Evolutionary conservation across 148 eudicot species (phyloP).

Genomic region (Rhododendron henanense): DNA sequence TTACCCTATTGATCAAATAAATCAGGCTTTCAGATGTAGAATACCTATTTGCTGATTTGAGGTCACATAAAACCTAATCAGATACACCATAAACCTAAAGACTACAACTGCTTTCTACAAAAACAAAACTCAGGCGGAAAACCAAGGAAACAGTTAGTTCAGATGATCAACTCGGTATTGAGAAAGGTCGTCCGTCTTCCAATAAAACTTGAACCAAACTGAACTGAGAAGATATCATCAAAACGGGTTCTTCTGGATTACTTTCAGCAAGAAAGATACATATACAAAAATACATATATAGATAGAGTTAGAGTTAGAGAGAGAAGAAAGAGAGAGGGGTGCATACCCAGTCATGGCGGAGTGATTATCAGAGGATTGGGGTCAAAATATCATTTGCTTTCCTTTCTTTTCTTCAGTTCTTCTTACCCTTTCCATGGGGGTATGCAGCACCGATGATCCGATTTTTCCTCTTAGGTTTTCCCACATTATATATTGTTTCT

Average conservation of each 20-base stretch:
- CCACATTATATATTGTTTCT: not conserved
- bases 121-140: not conserved
- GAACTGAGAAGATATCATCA: not conserved
- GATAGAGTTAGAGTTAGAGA: not conserved
- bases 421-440: not conserved
- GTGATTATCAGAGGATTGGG: not conserved
- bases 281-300: not conserved
- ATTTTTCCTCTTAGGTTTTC: not conserved
- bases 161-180: not conserved
- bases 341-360: conserved; percentile 15
- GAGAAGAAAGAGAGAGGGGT: not conserved
- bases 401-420: not conserved
- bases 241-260: not conserved
- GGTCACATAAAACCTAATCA: not conserved
- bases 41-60: not conserved
- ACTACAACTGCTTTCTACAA: not conserved
- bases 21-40: not conserved
- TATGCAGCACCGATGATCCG: not conserved
- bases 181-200: not conserved
- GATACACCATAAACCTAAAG: not conserved
- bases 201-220: not conserved
- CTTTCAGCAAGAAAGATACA: not conserved
- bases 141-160: not conserved
- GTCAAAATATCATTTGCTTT: not conserved
- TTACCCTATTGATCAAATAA: not conserved